Evolutionary conservation across 2,329 filamentous ascomycete species (phyloP).

Genomic region (Lojkania enalia): DNA sequence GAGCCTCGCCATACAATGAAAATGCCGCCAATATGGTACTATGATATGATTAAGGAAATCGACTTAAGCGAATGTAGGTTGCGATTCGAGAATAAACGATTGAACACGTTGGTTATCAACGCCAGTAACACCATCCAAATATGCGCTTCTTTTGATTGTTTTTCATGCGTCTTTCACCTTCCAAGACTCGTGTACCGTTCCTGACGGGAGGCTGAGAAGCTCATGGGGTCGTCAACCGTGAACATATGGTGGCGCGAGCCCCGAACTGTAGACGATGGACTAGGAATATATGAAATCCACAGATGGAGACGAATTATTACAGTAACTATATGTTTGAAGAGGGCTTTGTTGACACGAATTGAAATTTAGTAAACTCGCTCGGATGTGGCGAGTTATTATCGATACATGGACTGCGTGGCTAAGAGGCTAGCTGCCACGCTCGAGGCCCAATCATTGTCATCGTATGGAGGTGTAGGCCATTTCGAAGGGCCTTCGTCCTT

Average conservation of each 20-base stretch:
- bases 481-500: constrained; percentile 62
- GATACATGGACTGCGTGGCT: constrained; percentile 43
- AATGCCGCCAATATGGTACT: constrained; percentile 30
- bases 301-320: constrained; percentile 34
- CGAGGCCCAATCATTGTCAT: constrained; percentile 88
- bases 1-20: constrained; percentile 20
- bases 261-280: constrained; percentile 29
- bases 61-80: constrained; percentile 15
- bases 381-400: constrained; percentile 26
- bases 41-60: constrained; percentile 15
- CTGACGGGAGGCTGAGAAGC: constrained; percentile 39
- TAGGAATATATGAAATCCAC: constrained; percentile 27
- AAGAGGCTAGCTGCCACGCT: constrained; percentile 74
- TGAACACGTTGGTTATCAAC: constrained; percentile 27
- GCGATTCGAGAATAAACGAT: constrained; percentile 28
- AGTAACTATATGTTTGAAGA: constrained; percentile 33
- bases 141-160: constrained; percentile 29
- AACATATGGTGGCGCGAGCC: constrained; percentile 28
- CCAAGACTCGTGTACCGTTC: constrained; percentile 40
- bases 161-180: constrained; percentile 25
- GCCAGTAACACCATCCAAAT: constrained; percentile 36
- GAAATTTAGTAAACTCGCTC: constrained; percentile 14
- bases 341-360: constrained; percentile 30
- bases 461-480: constrained; percentile 95
- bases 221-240: constrained; percentile 40